A percentile compares a stretch with the other conserved stretches of the same genome.
phyloP scores from a whole-genome alignment of 163 green algal genomes.

The Chloromonas sp. region DNA sequence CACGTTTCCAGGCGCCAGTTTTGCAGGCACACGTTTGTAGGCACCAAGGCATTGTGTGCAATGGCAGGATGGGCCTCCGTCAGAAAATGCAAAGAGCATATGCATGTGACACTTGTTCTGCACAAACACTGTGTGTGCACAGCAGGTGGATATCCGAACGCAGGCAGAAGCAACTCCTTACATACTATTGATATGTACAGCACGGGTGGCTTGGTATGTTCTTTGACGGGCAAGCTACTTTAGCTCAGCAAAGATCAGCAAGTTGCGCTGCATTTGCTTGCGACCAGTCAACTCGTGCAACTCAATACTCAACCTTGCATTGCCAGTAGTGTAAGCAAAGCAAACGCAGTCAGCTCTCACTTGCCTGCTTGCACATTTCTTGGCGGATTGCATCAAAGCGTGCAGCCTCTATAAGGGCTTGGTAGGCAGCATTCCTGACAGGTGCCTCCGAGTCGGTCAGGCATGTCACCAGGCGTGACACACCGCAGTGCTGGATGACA shows the following conservation, averaged over 20 bases:
- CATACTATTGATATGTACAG: too few relatives aligned
- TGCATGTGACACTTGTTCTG: too few relatives aligned
- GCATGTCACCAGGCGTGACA: slow-evolving; percentile 26
- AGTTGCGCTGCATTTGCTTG: background rate
- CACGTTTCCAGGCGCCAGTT: too few relatives aligned
- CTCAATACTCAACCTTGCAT: background rate
- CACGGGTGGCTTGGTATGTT: too few relatives aligned
- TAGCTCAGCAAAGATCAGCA: background rate
- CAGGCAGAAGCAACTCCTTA: too few relatives aligned
- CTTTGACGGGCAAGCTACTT: background rate
- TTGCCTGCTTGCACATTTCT: slow-evolving; percentile 10
- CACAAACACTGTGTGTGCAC: too few relatives aligned
- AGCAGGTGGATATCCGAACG: too few relatives aligned
- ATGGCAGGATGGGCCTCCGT: too few relatives aligned
- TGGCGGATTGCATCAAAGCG: slow-evolving; percentile 25
- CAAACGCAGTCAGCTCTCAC: background rate
- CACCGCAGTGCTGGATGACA: slow-evolving; percentile 36
- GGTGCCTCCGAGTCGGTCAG: slow-evolving; percentile 24
- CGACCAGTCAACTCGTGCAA: background rate
- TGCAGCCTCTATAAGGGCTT: slow-evolving; percentile 32
- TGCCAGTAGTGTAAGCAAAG: too few relatives aligned
- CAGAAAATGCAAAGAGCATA: too few relatives aligned
- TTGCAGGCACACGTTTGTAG: too few relatives aligned
- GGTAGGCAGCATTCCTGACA: slow-evolving; percentile 38
- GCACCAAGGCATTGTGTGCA: background rate